Evolutionary conservation across 192 early-diverging fungal species (phyloP), one percentile per base, ranked within the genome.

Genomic region (Cetraspora pellucida): DNA sequence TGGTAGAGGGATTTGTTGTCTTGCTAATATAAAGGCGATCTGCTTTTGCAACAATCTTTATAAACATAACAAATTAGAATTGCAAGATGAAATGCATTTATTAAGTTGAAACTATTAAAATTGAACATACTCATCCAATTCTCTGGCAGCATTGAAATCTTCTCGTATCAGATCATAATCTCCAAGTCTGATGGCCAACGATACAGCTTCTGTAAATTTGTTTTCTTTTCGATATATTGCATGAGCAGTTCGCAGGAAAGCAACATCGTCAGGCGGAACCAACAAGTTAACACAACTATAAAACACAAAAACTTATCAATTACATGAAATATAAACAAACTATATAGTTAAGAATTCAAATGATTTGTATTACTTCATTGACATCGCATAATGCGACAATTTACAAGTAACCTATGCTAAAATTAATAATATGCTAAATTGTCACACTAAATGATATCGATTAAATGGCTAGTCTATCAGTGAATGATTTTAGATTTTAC

Each of bases 1-100:
- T 43, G 94, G 89, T 67, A 94, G 81, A 49, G 82, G 80, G 25
- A 98, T 86, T 78, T 95, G 93, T 79, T 97, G 95, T 47, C 97
- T 89, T 0, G 95, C 96, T 70, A 96, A 86, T 81, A 96, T 86
- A 80, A 93, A 98, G 9, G 97, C 98, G 77, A 98, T 89, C 86
- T 99, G 98, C 78, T 97, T 98, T 86, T 97, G 94, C 75, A 93
- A 81, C 17, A 90, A 55, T 19, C 91, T 93, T 72, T 28, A 54
- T 21, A 31, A 55, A 60, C 2, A 27, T 37, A 65, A 72, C 58
- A 27, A 58, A 63, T 57, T 74, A 50, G 27, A 64, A 57, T 63
- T 46, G 19, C 25, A 57, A 10, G n/a, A 23, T 25, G 10, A 27
- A 5, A 47, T 57, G 2, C 31, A 14, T 30, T 23, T 25, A 16